Evolutionary conservation across 2,329 filamentous ascomycete species (phyloP), one percentile per base, ranked within the genome.

Genomic region (Clarireedia monteithiana): DNA sequence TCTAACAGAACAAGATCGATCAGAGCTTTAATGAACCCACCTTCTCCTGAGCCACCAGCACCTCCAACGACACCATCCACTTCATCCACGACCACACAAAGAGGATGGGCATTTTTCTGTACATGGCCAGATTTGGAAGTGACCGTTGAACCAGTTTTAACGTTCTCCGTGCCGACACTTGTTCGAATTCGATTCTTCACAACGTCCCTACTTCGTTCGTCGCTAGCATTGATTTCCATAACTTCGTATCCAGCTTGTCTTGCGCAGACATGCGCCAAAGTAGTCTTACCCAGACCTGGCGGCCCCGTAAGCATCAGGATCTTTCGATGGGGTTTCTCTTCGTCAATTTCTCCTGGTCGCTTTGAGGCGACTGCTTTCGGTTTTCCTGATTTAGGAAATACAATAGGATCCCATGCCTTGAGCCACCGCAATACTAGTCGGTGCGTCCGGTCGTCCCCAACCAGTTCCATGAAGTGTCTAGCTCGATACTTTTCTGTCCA

Each of bases 401-500:
- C 94, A 26, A 96, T 78, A 0, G 86, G 79, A 68, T 99, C 94
- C 94, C 94, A 99, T 17, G 81, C 80, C 73, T 97, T 99, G 44
- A 99, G 75, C 94, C 94, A 99, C 53, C 88, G 84, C 55, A 99
- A 75, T 4, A 99, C 92, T 58, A 86, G 81, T 58, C 94, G 83
- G 70, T 99, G 95, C 26, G 92, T 97, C 46, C 91, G 80, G 68
- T 99, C 94, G 64, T 99, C 94, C 27, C 95, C 95, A 48, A 95
- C 89, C 0, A 99, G 77, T 64, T 99, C 94, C 64, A 91, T 88
- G 66, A 97, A 99, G 64, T 85, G 92, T 59, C 84, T 83, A 27
- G 94, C 94, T 38, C 94, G 85, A 68, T 99, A 99, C 69, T 99
- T 99, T 69, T 99, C 94, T 0, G 92, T 96, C 94, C 94, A 99